Conservation (phyloP, 768 basidiomycete genomes). For the Amanita muscaria region DNA sequence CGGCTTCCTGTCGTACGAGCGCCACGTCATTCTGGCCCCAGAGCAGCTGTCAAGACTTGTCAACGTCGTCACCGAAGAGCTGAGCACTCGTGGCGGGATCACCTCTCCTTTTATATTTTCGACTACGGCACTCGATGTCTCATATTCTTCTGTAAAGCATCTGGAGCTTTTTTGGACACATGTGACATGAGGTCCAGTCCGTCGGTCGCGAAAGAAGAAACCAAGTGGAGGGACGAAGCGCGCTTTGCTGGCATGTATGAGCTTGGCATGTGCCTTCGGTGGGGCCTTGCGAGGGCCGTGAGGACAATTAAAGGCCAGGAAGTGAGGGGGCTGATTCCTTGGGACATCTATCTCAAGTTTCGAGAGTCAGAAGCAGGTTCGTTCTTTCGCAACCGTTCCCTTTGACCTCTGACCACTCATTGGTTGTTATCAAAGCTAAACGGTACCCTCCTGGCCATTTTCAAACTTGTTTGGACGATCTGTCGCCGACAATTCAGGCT, state of each 20-base stretch:
- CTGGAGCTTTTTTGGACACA: conserved; percentile 74
- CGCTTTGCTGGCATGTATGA: conserved; percentile 80
- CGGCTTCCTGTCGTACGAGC: conserved; percentile 65
- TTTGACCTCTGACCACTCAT: too few species aligned
- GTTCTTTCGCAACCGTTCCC: conserved; percentile 15
- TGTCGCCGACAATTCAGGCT: conserved; percentile 45
- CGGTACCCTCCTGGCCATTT: conserved; percentile 72
- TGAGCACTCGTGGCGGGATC: conserved; percentile 66
- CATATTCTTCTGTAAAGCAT: conserved; percentile 59
- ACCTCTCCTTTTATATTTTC: conserved; percentile 91
- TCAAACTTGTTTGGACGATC: conserved; percentile 48
- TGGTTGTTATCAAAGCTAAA: too few species aligned
- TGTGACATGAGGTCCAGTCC: conserved; percentile 30
- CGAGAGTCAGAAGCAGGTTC: conserved; percentile 74
- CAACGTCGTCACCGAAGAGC: conserved; percentile 52
- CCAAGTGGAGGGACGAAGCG: conserved; percentile 71
- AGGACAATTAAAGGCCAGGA: conserved; percentile 61
- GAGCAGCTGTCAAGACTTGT: conserved; percentile 40
- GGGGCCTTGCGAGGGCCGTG: conserved; percentile 80
- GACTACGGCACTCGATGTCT: conserved; percentile 78
- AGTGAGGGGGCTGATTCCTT: conserved; percentile 76
- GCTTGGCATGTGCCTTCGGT: conserved; percentile 85
- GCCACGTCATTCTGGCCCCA: conserved; percentile 70
- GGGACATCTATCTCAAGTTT: conserved; percentile 80
- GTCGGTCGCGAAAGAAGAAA: conserved; percentile 34